Evolutionary conservation across 2,329 filamentous ascomycete genomes (phyloP), one percentile per base, ranked within the genome.

Genomic region (Tolypocladium endophyticum): DNA sequence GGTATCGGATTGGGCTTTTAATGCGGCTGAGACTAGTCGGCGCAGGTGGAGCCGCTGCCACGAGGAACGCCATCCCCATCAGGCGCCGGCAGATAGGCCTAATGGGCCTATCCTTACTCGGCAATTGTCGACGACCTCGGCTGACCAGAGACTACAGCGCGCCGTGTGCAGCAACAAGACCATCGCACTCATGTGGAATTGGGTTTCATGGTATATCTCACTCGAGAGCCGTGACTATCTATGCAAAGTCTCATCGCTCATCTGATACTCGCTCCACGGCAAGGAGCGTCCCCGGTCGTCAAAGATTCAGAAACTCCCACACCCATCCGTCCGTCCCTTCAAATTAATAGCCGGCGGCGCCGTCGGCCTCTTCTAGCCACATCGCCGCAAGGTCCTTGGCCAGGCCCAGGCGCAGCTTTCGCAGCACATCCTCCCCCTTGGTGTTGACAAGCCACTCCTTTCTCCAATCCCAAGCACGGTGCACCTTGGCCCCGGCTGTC

Each of bases 391-490:
- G 74, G 65, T 94, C 90, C 71, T 82, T 84, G 18, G 90, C 88
- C 68, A 96, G 72, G 2, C 87, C 88, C 57, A 90, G 72, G 64
- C 92, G 82, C 72, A 96, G 70, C 64, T 87, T 81, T 64, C 81
- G 80, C 61, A 96, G 74, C n/a, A 97, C 78, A 63, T 93, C 88
- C 55, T 80, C 79, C 0, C 85, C 88, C 63, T 76, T 85, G 23
- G 81, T 83, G 14, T 78, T 79, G 36, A 82, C 68, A 84, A 77
- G 87, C 88, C 95, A 77, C 86, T 89, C 89, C 72, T 76, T 77
- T 65, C 90, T 78, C 90, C 89, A 92, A 72, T 92, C 87, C 89
- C 88, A 92, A 16, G 85, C 85, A 58, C 88, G 77, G 64, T 83
- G 79, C 8, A 78, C 72, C 59, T 80, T 73, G n/a, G 74, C 74